Conservation (phyloP, 2,329 filamentous ascomycete species). For the Fusarium dlaminii region DNA sequence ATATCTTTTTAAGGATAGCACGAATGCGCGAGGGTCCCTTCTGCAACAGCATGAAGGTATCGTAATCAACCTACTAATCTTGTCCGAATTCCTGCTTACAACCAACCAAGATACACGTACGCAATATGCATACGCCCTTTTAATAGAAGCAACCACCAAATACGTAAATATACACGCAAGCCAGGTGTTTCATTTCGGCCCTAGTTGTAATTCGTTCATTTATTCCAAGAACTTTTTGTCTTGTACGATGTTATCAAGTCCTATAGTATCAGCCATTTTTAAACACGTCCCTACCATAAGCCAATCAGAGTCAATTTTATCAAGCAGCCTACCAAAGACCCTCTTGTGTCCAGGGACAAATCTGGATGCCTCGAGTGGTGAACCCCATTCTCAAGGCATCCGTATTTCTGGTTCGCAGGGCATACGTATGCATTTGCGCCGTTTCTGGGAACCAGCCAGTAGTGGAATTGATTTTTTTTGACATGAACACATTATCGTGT, state of each 20-base stretch:
- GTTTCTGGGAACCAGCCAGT: background rate
- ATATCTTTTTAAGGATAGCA: conserved; percentile 4
- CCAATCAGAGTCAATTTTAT: conserved; percentile 43
- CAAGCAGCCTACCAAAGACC: conserved; percentile 40
- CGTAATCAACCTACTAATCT: background rate
- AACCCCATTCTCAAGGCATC: conserved; percentile 43
- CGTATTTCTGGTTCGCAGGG: conserved; percentile 36
- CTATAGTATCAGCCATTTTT: background rate
- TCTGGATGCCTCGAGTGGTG: conserved; percentile 28
- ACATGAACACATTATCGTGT: background rate
- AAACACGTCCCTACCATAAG: conserved; percentile 6
- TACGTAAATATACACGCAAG: conserved; percentile 39
- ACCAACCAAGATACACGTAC: conserved; percentile 7
- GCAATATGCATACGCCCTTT: conserved; percentile 20
- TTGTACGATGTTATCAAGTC: conserved; percentile 5
- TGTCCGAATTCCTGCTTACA: background rate
- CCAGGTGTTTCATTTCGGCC: conserved; percentile 31
- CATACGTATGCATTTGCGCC: conserved; percentile 37
- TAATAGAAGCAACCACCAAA: conserved; percentile 1
- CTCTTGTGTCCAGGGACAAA: conserved; percentile 19
- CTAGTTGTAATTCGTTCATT: conserved; percentile 12
- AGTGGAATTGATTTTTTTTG: background rate
- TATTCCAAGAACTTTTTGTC: conserved; percentile 1
- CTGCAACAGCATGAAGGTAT: conserved; percentile 19
- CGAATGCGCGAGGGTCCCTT: background rate